Evolutionary conservation across 306 rosid genomes (phyloP), one percentile per base, ranked within the genome.

Genomic region (Cucurbita maxima): DNA sequence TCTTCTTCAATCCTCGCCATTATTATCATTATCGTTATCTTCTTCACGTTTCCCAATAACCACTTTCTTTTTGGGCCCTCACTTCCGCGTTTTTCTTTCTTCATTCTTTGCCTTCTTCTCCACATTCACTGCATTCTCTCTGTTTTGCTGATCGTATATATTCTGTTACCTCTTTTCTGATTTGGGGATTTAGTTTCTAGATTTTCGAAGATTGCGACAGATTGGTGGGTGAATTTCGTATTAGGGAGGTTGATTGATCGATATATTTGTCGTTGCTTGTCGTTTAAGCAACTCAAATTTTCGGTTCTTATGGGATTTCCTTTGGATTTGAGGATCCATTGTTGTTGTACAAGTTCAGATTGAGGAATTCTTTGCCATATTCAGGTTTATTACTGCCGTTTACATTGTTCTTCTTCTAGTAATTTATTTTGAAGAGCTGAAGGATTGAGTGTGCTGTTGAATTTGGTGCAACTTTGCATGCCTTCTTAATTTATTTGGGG

Each of bases 11-110:
- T 68, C 54, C 10, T 73, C 76, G 41, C 66, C 76, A 53, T 73
- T 73, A 36, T 55, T 73, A 58, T 73, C 76, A 16, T 73, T 14
- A 73, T 73, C 76, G 45, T 73, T 73, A 73, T 73, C 76, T 58
- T 41, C 63, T 73, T 43, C 76, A 43, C 76, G 36, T 43, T 44
- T 73, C 76, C 69, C 76, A 73, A 73, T 56, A 25, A 73, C 6
- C 41, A 38, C 56, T 20, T 20, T 73, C 68, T 8, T 8, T 41
- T 43, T 43, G 9, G 51, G 3, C n/a, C 12, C 52, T 43, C 36
- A 57, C 13, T 73, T 54, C 22, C 55, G 6, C n/a, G 48, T 19
- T 73, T 22, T 41, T 52, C 15, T 19, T 68, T 56, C 41, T 45
- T 19, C 0, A n/a, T 56, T 5, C 6, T 64, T 18, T 43, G 34